Percentiles rank a stretch among this genome's conserved stretches.
These are phyloP conservation scores for Globisporangium lucens DNA, from an alignment of 352 stramenopile genomes.

Conservation along the genomic window DNA sequence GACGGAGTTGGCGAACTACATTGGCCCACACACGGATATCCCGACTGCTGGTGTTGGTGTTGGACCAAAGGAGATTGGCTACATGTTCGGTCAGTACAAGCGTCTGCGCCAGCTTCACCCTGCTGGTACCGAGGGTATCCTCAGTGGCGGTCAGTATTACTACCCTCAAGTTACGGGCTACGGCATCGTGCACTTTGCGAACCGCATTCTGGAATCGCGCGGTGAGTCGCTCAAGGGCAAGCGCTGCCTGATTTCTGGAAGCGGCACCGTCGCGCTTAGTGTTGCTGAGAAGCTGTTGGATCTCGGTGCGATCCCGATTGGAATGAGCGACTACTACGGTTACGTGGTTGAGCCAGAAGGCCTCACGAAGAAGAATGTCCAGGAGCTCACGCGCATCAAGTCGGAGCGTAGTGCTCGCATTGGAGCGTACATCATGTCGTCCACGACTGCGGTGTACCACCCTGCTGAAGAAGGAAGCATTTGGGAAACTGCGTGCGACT, in stretches of 20 bases:
- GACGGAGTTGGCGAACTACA: slow-evolving; percentile 98
- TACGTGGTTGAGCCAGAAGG: slow-evolving; percentile 94
- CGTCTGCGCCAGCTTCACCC: slow-evolving; percentile 87
- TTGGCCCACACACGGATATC: slow-evolving; percentile 94
- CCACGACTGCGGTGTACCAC: slow-evolving; percentile 85
- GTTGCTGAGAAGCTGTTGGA: slow-evolving; percentile 95
- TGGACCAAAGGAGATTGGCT: slow-evolving; percentile 92
- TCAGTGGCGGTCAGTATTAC: slow-evolving; percentile 87
- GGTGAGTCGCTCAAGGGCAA: slow-evolving; percentile 95
- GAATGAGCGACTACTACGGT: slow-evolving; percentile 94
- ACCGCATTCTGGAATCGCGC: slow-evolving; percentile 90
- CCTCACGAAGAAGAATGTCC: slow-evolving; percentile 66
- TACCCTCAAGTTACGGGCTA: slow-evolving; percentile 92
- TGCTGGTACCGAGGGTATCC: slow-evolving; percentile 78
- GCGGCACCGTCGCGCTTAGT: slow-evolving; percentile 92
- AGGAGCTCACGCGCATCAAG: slow-evolving; percentile 81
- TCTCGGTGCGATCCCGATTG: slow-evolving; percentile 94
- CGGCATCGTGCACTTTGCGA: slow-evolving; percentile 95
- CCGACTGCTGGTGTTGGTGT: slow-evolving; percentile 95
- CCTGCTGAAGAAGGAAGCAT: slow-evolving; percentile 68
- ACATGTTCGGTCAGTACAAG: slow-evolving; percentile 99
- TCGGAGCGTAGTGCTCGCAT: slow-evolving; percentile 75
- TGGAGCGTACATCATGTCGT: slow-evolving; percentile 88
- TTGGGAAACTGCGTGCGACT: slow-evolving; percentile 93
- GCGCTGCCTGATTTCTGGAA: slow-evolving; percentile 95